Conservation (phyloP, 305 asterid species). For the Fraxinus nigra region DNA sequence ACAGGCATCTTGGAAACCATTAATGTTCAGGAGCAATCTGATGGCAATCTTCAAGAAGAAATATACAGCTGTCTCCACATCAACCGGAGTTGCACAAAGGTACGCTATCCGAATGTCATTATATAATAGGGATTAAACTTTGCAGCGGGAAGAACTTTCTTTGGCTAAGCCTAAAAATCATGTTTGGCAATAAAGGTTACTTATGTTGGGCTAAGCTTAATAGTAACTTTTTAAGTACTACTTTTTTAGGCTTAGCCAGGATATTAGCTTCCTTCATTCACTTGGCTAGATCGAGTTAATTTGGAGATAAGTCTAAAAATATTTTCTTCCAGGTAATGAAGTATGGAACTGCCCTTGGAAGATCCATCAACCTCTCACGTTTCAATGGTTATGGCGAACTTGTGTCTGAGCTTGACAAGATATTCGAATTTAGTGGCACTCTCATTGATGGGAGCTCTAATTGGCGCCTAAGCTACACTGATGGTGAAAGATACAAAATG, state of each 20-base stretch:
- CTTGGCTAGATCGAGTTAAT: neutral
- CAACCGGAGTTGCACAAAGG: neutral
- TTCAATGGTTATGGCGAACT: conserved; percentile 14
- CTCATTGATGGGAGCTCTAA: conserved; percentile 7
- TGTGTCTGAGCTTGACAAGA: conserved; percentile 13
- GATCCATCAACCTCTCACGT: conserved; percentile 10
- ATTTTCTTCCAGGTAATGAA: conserved; percentile 10
- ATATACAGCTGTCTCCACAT: neutral
- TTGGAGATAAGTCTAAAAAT: neutral
- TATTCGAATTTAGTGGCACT: neutral
- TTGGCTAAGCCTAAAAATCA: neutral
- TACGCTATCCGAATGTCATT: neutral
- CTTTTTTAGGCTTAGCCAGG: neutral
- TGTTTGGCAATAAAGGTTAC: neutral
- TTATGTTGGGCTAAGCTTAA: neutral
- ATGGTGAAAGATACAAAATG: conserved; percentile 4
- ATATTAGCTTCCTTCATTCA: neutral
- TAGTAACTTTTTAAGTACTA: neutral
- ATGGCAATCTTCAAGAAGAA: neutral
- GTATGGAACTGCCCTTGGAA: conserved; percentile 20
- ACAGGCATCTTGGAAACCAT: neutral
- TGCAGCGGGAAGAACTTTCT: neutral
- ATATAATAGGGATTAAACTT: neutral
- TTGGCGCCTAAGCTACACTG: conserved; percentile 13
- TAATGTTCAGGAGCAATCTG: neutral